Evolutionary conservation across 495 filamentous ascomycete genomes (phyloP).

Genomic region (Trichoderma asperelloides): DNA sequence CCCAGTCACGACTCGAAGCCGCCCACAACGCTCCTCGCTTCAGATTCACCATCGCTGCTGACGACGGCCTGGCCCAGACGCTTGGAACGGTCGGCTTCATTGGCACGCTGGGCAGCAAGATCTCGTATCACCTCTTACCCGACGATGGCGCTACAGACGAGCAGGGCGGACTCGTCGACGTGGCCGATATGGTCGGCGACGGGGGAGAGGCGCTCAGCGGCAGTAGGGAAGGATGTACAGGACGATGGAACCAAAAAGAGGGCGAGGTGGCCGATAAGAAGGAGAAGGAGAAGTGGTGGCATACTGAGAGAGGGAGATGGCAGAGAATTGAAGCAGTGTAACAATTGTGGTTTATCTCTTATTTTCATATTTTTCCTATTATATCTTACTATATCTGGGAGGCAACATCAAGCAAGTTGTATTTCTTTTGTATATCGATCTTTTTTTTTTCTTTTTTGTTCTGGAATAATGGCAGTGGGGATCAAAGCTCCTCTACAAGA

Average conservation of each 20-base stretch:
- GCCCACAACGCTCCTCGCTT: conserved; percentile 44
- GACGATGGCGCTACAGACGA: conserved; percentile 50
- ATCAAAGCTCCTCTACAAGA: background rate
- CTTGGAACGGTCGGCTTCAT: conserved; percentile 48
- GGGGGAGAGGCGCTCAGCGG: conserved; percentile 31
- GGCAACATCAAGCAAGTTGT: background rate
- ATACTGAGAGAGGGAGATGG: conserved; percentile 41
- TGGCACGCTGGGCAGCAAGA: conserved; percentile 44
- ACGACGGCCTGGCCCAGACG: conserved; percentile 36
- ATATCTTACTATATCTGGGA: background rate
- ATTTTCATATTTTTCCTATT: background rate
- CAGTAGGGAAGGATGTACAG: conserved; percentile 40
- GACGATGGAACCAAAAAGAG: conserved; percentile 44
- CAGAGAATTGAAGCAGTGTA: conserved; percentile 26
- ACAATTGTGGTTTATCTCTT: background rate
- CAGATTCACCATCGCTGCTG: conserved; percentile 43
- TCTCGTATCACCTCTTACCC: conserved; percentile 50
- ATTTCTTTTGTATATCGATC: background rate
- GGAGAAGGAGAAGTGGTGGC: conserved; percentile 40
- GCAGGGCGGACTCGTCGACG: conserved; percentile 42
- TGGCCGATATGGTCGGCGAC: conserved; percentile 40
- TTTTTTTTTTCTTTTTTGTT: background rate
- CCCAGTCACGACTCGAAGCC: conserved; percentile 48
- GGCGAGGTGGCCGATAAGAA: conserved; percentile 33
- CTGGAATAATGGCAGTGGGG: background rate